These are phyloP conservation scores for Anisodus tanguticus DNA, from an alignment of 257 asterid species.

Conservation along the genomic window DNA sequence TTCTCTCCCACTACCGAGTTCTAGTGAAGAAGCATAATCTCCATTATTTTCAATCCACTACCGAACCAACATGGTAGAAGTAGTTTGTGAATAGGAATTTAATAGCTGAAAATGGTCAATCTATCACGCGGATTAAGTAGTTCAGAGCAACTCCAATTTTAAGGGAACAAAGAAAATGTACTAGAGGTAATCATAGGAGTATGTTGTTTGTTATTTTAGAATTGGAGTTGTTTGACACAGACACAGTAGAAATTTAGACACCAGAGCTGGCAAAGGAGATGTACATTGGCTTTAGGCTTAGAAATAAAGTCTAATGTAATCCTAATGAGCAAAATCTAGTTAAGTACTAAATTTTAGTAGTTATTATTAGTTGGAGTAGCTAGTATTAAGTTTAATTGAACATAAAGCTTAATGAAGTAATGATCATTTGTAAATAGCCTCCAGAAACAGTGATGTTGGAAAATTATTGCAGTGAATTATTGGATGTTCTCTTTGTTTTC, in stretches of 20 bases:
- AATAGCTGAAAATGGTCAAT: background rate
- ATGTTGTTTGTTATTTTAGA: background rate
- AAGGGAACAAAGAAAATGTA: background rate
- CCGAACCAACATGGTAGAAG: background rate
- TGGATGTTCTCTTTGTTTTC: background rate
- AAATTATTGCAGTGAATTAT: background rate
- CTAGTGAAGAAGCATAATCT: constrained; percentile 26
- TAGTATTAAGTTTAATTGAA: background rate
- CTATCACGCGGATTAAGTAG: background rate
- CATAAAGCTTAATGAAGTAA: background rate
- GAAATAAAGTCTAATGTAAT: background rate
- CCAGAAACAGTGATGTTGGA: background rate
- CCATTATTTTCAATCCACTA: background rate
- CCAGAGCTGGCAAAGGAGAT: background rate
- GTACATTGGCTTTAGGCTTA: background rate
- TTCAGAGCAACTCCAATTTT: background rate
- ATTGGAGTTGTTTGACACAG: background rate
- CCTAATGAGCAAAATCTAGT: background rate
- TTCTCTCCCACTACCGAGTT: background rate
- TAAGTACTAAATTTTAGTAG: background rate
- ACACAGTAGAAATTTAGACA: background rate
- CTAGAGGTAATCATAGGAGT: background rate
- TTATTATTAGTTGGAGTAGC: background rate
- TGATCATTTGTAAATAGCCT: background rate
- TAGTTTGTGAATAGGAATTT: constrained; percentile 25